Conservation (phyloP, 306 rosid genomes). For the Styphnolobium japonicum region DNA sequence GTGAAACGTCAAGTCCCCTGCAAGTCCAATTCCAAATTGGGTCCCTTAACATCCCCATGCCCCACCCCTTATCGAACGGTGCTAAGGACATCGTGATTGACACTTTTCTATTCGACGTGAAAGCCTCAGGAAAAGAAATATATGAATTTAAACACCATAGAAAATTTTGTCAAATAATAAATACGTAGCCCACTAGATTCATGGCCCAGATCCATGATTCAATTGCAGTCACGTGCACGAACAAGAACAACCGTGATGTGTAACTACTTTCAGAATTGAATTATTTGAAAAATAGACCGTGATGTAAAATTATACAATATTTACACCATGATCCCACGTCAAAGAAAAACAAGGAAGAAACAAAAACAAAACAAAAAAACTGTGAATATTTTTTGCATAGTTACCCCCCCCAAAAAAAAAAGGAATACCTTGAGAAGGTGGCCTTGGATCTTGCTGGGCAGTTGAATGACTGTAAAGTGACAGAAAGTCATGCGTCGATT, state of each 20-base stretch:
- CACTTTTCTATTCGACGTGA: conserved; percentile 33
- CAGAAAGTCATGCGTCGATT: conserved; percentile 91
- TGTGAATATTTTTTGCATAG: conserved; percentile 17
- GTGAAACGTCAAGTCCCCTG: conserved; percentile 53
- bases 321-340: conserved; percentile 33
- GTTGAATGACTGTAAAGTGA: conserved; percentile 77
- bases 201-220: conserved; percentile 76
- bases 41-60: conserved; percentile 37
- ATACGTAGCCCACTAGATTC: conserved; percentile 33
- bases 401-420: neutral
- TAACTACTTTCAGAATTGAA: conserved; percentile 32
- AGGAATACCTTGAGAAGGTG: conserved; percentile 77
- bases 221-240: conserved; percentile 83
- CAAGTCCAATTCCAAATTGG: conserved; percentile 30
- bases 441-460: conserved; percentile 83
- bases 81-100: conserved; percentile 39
- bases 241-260: conserved; percentile 41
- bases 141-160: neutral
- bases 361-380: neutral
- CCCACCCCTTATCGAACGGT: conserved; percentile 42
- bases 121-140: neutral
- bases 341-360: neutral
- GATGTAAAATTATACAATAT: conserved; percentile 25
- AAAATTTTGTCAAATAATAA: conserved; percentile 4
- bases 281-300: conserved; percentile 26